phyloP scores from a whole-genome alignment of 2,329 filamentous ascomycete species.

The Calonectria honghensis region DNA sequence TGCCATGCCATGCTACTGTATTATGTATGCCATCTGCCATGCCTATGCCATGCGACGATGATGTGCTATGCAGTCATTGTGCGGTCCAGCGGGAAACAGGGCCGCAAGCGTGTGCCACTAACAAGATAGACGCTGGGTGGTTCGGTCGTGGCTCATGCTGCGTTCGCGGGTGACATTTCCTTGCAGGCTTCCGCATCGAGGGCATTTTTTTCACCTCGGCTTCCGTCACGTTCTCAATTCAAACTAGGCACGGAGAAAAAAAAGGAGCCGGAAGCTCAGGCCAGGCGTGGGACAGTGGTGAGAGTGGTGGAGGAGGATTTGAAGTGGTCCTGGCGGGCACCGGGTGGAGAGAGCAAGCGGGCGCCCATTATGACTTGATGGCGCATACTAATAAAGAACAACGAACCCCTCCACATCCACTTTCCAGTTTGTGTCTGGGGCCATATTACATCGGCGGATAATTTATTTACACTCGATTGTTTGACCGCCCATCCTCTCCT shows the following conservation, averaged over 20 bases:
- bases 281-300: slow-evolving; percentile 46
- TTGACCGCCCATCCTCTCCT: slow-evolving; percentile 20
- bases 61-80: slow-evolving; percentile 31
- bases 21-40: slow-evolving; percentile 29
- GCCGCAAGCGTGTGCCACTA: slow-evolving; percentile 17
- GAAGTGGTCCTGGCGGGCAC: slow-evolving; percentile 36
- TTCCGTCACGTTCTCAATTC: slow-evolving; percentile 12
- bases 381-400: slow-evolving; percentile 39
- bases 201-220: background rate
- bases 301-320: slow-evolving; percentile 45
- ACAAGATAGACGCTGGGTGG: slow-evolving; percentile 4
- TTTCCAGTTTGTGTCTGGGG: slow-evolving; percentile 13
- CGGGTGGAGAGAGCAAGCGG: slow-evolving; percentile 38
- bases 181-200: slow-evolving; percentile 11
- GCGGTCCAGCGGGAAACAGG: slow-evolving; percentile 25
- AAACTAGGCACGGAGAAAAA: slow-evolving; percentile 28
- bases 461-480: slow-evolving; percentile 23
- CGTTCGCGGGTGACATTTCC: slow-evolving; percentile 10
- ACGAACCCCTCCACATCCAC: slow-evolving; percentile 41
- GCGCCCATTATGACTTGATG: slow-evolving; percentile 34
- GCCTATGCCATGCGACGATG: slow-evolving; percentile 31
- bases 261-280: slow-evolving; percentile 40
- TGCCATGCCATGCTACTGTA: slow-evolving; percentile 28
- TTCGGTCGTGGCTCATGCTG: slow-evolving; percentile 12
- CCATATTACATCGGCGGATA: slow-evolving; percentile 22